Evolutionary conservation across 345 rosid genomes (phyloP), one percentile per base, ranked within the genome.

Genomic region (Firmiana major): DNA sequence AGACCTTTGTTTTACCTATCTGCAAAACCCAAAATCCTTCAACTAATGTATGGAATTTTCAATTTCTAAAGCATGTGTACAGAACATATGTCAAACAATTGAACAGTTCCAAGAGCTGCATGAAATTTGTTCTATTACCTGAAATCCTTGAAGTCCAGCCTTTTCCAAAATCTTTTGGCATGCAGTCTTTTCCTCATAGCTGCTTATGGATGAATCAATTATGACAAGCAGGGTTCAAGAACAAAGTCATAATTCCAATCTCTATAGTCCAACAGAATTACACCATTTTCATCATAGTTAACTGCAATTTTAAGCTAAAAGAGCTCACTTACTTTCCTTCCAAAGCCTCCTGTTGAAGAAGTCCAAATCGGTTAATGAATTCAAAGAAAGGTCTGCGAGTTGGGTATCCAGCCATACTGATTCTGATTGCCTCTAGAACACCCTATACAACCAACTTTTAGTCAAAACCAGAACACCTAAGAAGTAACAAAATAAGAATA

Each of bases 391-490:
- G 90, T 59, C 84, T 87, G 17, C 99, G 97, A 83, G 99, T 96
- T 63, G 99, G 99, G 82, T 90, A 96, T 45, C 99, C 99, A 16
- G 99, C 99, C 69, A 96, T 91, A 78, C 99, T 96, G 80, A 96
- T 96, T 87, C 98, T 89, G 79, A 96, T 96, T 58, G 99, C 99
- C 81, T 93, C 97, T 75, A 92, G 75, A 80, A 96, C 99, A 84
- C 99, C 99, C 98, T 96, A 81, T 40, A 80, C 43, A 64, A 8
- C 76, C 45, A 86, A 58, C 60, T 54, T 66, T 74, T 49, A 79
- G 75, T 31, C 49, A 40, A n/a, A 63, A 5, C 1, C n/a, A 55
- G 46, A 79, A 55, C 26, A 54, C 3, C 16, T 51, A n/a, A 75
- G 59, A 78, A 71, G 59, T 45, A 59, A n/a, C 42, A 58, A 70